Evolutionary conservation across 495 filamentous ascomycete genomes (phyloP), one percentile per base, ranked within the genome.

Genomic region (Lasiosphaeriaceae sp.): DNA sequence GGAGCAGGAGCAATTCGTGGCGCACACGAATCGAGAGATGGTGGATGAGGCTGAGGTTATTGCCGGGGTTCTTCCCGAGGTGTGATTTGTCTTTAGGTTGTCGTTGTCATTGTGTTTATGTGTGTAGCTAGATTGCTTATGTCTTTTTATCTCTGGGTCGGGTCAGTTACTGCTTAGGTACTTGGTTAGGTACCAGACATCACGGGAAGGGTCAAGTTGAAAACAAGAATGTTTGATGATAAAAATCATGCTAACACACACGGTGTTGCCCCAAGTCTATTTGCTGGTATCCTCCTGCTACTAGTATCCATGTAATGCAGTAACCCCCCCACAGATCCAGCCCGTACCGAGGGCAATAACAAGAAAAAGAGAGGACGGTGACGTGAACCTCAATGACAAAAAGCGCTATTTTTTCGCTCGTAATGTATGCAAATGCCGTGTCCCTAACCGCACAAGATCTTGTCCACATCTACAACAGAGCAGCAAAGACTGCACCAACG

Each of bases 11-110:
- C 63, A 72, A 2, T 86, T 86, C 60, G 52, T 85, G 52, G 70
- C 74, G 49, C 73, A 79, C 54, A 85, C 80, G 73, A 77, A 85
- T 64, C 66, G 69, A 8, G 80, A 86, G 62, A 77, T 86, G 45
- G 71, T 86, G 2, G 72, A 77, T 12, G 77, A 85, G 31, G 76
- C 77, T 14, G 66, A 78, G 35, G 81, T 85, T 17, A 59, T 67
- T n/a, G 65, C 64, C 23, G 83, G 83, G 4, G 69, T 5, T 19
- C 62, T 66, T 6, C 39, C 39, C 14, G 9, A 43, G 14, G 39
- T 43, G 39, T 43, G 39, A 43, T 2, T 43, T 43, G 39, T 43
- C 1, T 43, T 14, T 43, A 5, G 39, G n/a, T n/a, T n/a, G n/a
- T n/a, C n/a, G n/a, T n/a, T 17, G 12, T 43, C 7, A 12, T 43